Base-by-base conservation (phyloP, 345 rosid genomes). In the Euclidium syriacum region DNA sequence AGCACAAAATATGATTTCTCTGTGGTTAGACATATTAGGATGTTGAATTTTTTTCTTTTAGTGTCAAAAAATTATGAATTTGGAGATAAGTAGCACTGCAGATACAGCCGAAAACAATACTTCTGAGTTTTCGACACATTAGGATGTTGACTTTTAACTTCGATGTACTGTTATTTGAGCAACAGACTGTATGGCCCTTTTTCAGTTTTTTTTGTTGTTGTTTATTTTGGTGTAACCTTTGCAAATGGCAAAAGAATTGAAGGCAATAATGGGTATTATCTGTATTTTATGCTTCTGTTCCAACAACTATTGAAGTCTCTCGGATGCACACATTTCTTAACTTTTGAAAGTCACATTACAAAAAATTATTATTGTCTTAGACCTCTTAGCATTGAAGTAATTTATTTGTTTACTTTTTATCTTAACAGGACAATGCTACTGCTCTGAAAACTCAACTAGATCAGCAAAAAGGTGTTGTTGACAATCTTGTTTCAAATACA, bases 401-500 rank as follows among this genome's bases (percentile, higher is more conserved):
- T 10, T 35, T 32, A 17, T 27, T 35, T 48, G n/a, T 39, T 43
- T 4, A 41, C 42, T 19, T 52, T 10, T 60, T 4, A 12, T 61
- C 38, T 66, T 67, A 62, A 68, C 76, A 85, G 91, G 87, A 83
- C 73, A 83, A 73, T 68, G 87, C 85, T 36, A 67, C 44, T 62
- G 72, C 84, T 41, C 73, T 87, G 74, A 81, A 77, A 76, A 66
- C 79, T 62, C 88, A 87, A 68, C 84, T 87, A 19, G 89, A 83
- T 76, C 91, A 85, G 49, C 89, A 85, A 65, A 83, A 67, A 73
- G 52, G 73, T 55, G 81, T 87, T 64, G 87, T 85, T 50, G 85
- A 87, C 38, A 85, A 78, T 78, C 91, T 87, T 63, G 80, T 87
- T 75, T 85, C 88, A 24, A 87, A 83, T 66, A 83, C 89, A 35